These are phyloP conservation scores for Emergomyces orientalis DNA, from an alignment of 2,329 filamentous ascomycete genomes.

Conservation along the genomic window DNA sequence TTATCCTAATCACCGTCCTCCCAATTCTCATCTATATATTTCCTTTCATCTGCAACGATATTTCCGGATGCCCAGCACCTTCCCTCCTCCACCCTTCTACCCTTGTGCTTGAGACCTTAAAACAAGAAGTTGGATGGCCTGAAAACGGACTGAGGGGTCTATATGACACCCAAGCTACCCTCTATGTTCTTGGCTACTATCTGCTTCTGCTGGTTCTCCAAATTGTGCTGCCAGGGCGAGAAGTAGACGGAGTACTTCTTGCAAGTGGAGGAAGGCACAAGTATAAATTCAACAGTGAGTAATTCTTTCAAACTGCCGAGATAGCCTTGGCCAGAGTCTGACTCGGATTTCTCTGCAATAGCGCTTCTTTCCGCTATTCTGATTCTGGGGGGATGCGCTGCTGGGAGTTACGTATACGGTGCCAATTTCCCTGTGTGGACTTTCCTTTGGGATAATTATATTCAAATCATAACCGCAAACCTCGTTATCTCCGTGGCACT, in stretches of 20 bases:
- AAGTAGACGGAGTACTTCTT: conserved; percentile 61
- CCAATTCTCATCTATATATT: conserved; percentile 71
- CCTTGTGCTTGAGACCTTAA: conserved; percentile 62
- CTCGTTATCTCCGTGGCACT: conserved; percentile 65
- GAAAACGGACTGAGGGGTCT: conserved; percentile 60
- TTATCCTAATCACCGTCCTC: conserved; percentile 63
- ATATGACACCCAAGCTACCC: conserved; percentile 57
- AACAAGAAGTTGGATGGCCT: conserved; percentile 74
- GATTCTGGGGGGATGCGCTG: conserved; percentile 60
- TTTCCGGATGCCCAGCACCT: conserved; percentile 81
- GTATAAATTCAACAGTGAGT: conserved; percentile 69
- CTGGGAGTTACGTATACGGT: conserved; percentile 67
- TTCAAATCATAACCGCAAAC: conserved; percentile 76
- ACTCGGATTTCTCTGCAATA: conserved; percentile 27
- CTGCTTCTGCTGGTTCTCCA: conserved; percentile 65
- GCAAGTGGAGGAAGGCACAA: conserved; percentile 62
- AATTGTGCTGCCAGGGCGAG: conserved; percentile 63
- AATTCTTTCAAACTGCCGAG: neutral
- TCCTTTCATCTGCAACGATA: conserved; percentile 82
- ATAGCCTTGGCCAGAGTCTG: neutral
- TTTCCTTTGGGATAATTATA: conserved; percentile 83
- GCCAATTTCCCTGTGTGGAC: conserved; percentile 81
- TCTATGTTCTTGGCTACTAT: conserved; percentile 71
- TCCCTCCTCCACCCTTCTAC: conserved; percentile 65
- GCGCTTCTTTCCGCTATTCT: conserved; percentile 67